phyloP scores from a whole-genome alignment of 441 rosid species.

The Arabidopsis hybrid region DNA sequence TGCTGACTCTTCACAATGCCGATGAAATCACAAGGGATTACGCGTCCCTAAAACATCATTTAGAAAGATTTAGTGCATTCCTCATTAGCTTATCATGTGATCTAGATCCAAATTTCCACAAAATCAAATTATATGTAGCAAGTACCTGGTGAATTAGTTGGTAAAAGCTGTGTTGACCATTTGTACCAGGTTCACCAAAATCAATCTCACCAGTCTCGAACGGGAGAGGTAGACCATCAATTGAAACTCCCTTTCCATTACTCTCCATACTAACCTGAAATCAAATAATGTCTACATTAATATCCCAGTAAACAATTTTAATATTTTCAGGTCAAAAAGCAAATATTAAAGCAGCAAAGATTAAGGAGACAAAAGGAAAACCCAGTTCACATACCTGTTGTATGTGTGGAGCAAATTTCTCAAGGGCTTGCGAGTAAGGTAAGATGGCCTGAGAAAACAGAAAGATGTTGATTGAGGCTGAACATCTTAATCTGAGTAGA shows the following conservation, averaged over 20 bases:
- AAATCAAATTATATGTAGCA: background rate
- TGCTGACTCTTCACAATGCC: constrained; percentile 92
- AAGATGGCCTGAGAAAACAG: constrained; percentile 77
- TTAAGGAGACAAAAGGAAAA: constrained; percentile 23
- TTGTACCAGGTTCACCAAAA: constrained; percentile 99
- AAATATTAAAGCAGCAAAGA: background rate
- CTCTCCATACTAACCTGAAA: constrained; percentile 99
- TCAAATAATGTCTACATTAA: constrained; percentile 1
- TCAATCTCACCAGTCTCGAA: constrained; percentile 95
- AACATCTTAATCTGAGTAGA: constrained; percentile 12
- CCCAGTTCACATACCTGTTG: constrained; percentile 71
- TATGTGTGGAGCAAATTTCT: constrained; percentile 95
- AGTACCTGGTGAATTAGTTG: constrained; percentile 97
- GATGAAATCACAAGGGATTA: constrained; percentile 92
- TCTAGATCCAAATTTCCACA: background rate
- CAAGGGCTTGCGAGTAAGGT: constrained; percentile 94
- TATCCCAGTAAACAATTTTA: background rate
- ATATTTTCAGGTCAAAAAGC: background rate
- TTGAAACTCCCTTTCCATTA: constrained; percentile 98
- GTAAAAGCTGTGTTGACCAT: constrained; percentile 99
- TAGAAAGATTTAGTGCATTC: constrained; percentile 24
- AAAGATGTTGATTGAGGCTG: constrained; percentile 10
- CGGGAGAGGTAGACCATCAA: constrained; percentile 85
- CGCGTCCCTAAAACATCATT: constrained; percentile 68
- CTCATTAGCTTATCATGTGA: background rate